A percentile compares a stretch with the other conserved stretches of the same genome.
Conservation (phyloP, 2,329 filamentous ascomycete genomes). For the Hymenoscyphus fructigenus region DNA sequence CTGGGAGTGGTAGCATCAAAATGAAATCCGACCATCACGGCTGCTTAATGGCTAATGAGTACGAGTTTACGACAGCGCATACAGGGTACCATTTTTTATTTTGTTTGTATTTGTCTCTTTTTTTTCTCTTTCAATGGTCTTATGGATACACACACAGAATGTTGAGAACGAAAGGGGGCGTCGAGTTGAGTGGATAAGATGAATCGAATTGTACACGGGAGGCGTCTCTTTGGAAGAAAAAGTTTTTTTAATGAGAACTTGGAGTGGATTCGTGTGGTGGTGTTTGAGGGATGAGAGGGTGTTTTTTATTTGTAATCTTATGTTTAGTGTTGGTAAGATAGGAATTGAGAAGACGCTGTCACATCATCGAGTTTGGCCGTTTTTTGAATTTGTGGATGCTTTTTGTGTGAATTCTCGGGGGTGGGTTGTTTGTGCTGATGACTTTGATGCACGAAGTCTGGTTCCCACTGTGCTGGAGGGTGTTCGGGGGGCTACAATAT, state of each 20-base stretch:
- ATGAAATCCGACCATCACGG: neutral
- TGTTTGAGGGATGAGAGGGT: no score
- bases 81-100: conserved; percentile 1
- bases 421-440: no score
- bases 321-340: no score
- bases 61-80: conserved; percentile 7
- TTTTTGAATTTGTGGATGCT: no score
- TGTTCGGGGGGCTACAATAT: no score
- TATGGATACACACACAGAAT: neutral
- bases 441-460: no score
- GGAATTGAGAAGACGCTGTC: no score
- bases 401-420: no score
- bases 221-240: conserved; percentile 4
- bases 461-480: no score
- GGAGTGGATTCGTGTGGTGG: no score
- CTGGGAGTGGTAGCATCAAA: neutral
- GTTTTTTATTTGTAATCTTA: no score
- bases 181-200: conserved; percentile 2
- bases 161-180: neutral
- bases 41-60: conserved; percentile 9
- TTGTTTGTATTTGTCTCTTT: conserved; percentile 4
- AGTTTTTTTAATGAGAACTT: neutral
- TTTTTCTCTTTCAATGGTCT: neutral
- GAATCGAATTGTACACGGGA: neutral
- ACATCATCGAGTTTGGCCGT: no score